phyloP scores from a whole-genome alignment of 495 filamentous ascomycete species.

The Gamarada debralockiae region DNA sequence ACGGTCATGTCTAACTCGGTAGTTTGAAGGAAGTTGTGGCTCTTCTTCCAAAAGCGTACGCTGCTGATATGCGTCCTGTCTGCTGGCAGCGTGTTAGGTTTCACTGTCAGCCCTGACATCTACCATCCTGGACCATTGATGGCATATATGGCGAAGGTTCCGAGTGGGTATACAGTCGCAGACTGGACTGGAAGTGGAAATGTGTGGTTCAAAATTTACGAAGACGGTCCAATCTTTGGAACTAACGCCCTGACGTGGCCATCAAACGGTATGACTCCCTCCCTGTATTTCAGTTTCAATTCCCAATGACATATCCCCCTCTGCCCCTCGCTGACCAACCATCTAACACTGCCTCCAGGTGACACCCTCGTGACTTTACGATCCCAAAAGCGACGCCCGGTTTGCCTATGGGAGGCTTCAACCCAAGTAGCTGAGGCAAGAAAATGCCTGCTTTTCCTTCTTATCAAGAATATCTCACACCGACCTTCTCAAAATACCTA shows the following conservation, averaged over 20 bases:
- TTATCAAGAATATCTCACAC: too few relatives aligned
- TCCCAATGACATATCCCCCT: too few relatives aligned
- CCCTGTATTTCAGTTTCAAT: neutral
- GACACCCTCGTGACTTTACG: constrained; percentile 28
- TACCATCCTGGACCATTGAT: constrained; percentile 59
- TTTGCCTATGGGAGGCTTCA: too few relatives aligned
- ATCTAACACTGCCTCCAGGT: constrained; percentile 14
- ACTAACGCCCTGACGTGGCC: constrained; percentile 20
- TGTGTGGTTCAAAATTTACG: constrained; percentile 55
- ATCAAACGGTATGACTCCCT: constrained; percentile 6
- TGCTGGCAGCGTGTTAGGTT: constrained; percentile 48
- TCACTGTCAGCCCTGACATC: constrained; percentile 45
- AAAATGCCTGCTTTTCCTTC: too few relatives aligned
- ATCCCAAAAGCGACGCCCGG: constrained; percentile 42
- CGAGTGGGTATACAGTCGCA: constrained; percentile 36
- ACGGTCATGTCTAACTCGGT: too few relatives aligned
- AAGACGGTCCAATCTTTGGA: constrained; percentile 35
- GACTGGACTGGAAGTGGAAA: constrained; percentile 47
- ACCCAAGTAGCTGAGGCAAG: too few relatives aligned
- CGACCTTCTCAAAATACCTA: too few relatives aligned
- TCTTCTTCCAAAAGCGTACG: too few relatives aligned
- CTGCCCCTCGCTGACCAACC: neutral
- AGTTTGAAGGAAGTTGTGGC: too few relatives aligned
- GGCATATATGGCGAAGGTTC: constrained; percentile 53
- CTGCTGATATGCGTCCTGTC: too few relatives aligned